Percentiles rank a stretch among this genome's conserved stretches.
These are phyloP conservation scores for Phytophthora fragariaefolia DNA, from an alignment of 352 stramenopile genomes.

Conservation along the genomic window DNA sequence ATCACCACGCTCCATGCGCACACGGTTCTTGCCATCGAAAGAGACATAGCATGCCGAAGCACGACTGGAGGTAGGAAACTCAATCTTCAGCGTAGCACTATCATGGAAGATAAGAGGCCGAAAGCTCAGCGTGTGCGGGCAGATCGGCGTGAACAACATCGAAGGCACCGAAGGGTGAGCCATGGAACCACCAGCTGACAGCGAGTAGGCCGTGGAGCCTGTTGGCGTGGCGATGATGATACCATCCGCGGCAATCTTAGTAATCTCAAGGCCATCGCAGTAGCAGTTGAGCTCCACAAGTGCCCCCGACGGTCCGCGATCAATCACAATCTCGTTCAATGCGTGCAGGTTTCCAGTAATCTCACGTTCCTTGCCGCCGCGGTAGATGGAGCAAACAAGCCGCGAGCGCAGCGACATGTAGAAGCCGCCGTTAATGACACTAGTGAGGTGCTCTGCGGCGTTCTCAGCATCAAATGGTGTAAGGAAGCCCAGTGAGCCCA, in stretches of 20 bases:
- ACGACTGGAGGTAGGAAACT: slow-evolving; percentile 83
- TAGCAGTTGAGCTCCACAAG: slow-evolving; percentile 98
- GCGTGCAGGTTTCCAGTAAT: slow-evolving; percentile 87
- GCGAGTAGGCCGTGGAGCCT: slow-evolving; percentile 98
- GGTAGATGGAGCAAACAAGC: slow-evolving; percentile 75
- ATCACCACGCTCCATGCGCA: slow-evolving; percentile 88
- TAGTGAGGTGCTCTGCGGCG: slow-evolving; percentile 71
- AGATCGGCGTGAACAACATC: slow-evolving; percentile 99
- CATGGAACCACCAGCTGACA: slow-evolving; percentile 97
- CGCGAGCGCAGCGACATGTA: slow-evolving; percentile 86
- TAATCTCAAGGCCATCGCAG: slow-evolving; percentile 96
- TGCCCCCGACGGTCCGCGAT: slow-evolving; percentile 89
- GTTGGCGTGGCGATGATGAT: slow-evolving; percentile 99
- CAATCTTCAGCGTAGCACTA: slow-evolving; percentile 90
- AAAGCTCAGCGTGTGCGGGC: slow-evolving; percentile 97
- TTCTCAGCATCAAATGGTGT: slow-evolving; percentile 92
- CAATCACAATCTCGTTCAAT: slow-evolving; percentile 99
- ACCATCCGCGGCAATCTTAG: slow-evolving; percentile 96
- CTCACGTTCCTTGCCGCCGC: slow-evolving; percentile 59
- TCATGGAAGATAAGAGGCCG: slow-evolving; percentile 93
- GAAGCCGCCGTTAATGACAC: slow-evolving; percentile 82
- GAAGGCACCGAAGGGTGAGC: slow-evolving; percentile 97
- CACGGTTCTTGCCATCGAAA: slow-evolving; percentile 92
- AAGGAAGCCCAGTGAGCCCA: slow-evolving; percentile 97
- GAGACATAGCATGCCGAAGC: slow-evolving; percentile 84